Percentiles rank a stretch among this genome's conserved stretches.
These are phyloP conservation scores for Trametes punicea DNA, from an alignment of 768 basidiomycete genomes.

Conservation along the genomic window DNA sequence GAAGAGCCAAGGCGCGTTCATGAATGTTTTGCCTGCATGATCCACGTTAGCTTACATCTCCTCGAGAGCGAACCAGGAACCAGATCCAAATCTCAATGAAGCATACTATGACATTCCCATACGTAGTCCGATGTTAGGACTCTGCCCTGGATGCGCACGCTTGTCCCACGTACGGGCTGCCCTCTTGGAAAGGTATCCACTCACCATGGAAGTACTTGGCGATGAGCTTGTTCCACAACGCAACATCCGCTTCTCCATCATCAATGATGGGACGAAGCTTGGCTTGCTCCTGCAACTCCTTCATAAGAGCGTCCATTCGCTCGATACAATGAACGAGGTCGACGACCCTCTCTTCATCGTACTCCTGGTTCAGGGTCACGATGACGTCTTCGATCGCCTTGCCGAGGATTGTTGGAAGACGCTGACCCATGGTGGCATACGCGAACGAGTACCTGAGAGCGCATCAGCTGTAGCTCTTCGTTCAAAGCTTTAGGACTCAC, in stretches of 20 bases:
- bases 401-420: constrained; percentile 91
- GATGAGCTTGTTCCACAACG: constrained; percentile 97
- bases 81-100: too few species aligned
- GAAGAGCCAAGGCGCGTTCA: constrained; percentile 96
- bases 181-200: not conserved
- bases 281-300: constrained; percentile 77
- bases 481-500: not conserved
- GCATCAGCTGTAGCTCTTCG: not conserved
- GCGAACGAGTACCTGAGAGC: constrained; percentile 74
- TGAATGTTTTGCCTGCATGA: constrained; percentile 73
- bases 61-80: too few species aligned
- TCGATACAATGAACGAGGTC: constrained; percentile 86
- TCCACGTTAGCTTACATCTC: not conserved
- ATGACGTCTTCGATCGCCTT: constrained; percentile 94
- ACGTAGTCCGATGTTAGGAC: too few species aligned
- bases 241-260: constrained; percentile 88
- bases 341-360: constrained; percentile 74
- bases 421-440: constrained; percentile 94
- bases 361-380: constrained; percentile 83
- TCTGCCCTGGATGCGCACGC: too few species aligned
- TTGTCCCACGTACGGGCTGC: too few species aligned
- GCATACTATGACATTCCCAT: too few species aligned
- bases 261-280: constrained; percentile 87
- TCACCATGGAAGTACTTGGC: constrained; percentile 89
- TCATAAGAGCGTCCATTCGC: constrained; percentile 88